Base-by-base conservation (phyloP, 73 alveolate genomes). In the Effrenium voratum region DNA sequence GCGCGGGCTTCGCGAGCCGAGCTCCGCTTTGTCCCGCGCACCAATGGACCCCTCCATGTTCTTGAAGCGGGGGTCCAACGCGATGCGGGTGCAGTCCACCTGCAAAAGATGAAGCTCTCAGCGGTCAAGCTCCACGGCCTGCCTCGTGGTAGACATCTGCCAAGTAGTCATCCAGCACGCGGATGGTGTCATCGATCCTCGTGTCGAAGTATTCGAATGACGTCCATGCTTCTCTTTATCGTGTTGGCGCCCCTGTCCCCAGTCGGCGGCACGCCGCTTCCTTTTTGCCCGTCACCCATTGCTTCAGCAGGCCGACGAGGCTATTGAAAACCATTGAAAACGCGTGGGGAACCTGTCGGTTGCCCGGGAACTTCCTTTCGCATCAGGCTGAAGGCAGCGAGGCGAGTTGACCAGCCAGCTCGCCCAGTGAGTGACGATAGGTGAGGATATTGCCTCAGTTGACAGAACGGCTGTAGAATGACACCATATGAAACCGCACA, bases 71-170 rank as follows among this genome's bases (percentile, higher is more conserved):
- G 90, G 90, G 55, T 92, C 98, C 79, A 92, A 46, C 8, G 98
- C 98, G 41, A 92, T 92, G 81, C 98, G 98, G 43, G 98, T 92
- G 91, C 98, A 92, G 49, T 92, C 98, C 49, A 92, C 98, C 91
- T 90, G n/a, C 68, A 55, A 22, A 22, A 0, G n/a, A 22, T 30
- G n/a, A 57, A 30, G 72, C 1, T 57, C 80, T 15, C 46, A 10
- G 47, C 80, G 32, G 47, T 26, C 6, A 68, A 28, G 24, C 28
- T 28, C 80, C 44, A 13, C 44, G 47, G 44, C 36, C 5, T 5
- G 52, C 97, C 98, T 76, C 98, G 40, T 92, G 98, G 49, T 92
- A 92, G 45, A 92, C 98, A 40, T 92, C 98, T 26, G 98, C 85
- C 15, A 75, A 59, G 46, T 75, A 66, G 2, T 92, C 82, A 30